phyloP scores from a whole-genome alignment of 2,329 filamentous ascomycete species.

The Cladosporium velox region DNA sequence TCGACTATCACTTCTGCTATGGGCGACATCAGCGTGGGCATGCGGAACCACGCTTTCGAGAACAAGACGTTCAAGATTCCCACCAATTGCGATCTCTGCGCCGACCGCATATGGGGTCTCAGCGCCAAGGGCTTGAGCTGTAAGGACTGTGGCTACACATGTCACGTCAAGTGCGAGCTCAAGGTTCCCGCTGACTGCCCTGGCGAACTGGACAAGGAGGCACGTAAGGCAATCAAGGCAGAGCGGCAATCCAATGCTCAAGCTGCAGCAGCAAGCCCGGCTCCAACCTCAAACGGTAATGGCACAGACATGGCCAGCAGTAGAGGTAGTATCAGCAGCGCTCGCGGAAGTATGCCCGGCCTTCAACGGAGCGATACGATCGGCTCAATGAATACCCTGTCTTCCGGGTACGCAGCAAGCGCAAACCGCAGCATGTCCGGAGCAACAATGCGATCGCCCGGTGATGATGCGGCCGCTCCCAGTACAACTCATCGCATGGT shows the following conservation, averaged over 20 bases:
- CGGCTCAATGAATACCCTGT: constrained; percentile 72
- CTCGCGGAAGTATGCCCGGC: constrained; percentile 62
- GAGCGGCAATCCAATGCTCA: constrained; percentile 80
- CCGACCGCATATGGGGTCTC: constrained; percentile 94
- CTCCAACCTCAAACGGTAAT: constrained; percentile 29
- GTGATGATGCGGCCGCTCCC: constrained; percentile 34
- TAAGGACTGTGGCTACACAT: constrained; percentile 94
- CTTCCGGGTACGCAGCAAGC: constrained; percentile 81
- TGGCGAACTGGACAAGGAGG: constrained; percentile 89
- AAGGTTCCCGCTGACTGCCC: constrained; percentile 96
- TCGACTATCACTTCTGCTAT: constrained; percentile 88
- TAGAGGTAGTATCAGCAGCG: constrained; percentile 28
- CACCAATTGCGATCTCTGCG: constrained; percentile 95
- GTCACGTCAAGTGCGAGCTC: constrained; percentile 98
- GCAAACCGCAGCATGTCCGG: constrained; percentile 75
- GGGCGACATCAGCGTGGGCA: constrained; percentile 88
- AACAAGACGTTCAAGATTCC: constrained; percentile 99
- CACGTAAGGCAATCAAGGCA: constrained; percentile 88
- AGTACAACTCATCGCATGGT: constrained; percentile 64
- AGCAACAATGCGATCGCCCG: constrained; percentile 52
- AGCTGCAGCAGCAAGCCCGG: constrained; percentile 40
- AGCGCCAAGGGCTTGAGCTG: constrained; percentile 97
- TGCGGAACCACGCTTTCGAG: constrained; percentile 96
- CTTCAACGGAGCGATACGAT: constrained; percentile 83
- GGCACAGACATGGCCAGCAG: constrained; percentile 32